phyloP scores from a whole-genome alignment of 176 grass and related monocot genomes.

The Elymus sibiricus region DNA sequence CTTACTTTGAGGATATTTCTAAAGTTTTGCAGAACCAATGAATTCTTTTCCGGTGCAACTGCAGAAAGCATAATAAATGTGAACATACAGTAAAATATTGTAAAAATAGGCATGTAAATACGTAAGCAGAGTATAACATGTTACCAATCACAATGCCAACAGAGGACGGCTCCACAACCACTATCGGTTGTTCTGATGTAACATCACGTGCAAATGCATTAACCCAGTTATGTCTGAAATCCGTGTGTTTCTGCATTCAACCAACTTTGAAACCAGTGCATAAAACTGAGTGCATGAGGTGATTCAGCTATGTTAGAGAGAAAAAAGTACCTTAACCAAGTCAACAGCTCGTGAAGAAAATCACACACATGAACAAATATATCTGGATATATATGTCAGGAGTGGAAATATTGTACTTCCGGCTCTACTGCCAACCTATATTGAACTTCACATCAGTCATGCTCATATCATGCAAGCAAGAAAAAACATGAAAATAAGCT shows the following conservation, averaged over 20 bases:
- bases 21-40: conserved; percentile 60
- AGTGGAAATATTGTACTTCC: conserved; percentile 87
- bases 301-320: background rate
- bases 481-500: conserved; percentile 7
- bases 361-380: conserved; percentile 86
- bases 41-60: conserved; percentile 83
- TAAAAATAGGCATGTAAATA: background rate
- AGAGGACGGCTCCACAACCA: conserved; percentile 55
- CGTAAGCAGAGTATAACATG: background rate
- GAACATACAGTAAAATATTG: background rate
- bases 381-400: conserved; percentile 57
- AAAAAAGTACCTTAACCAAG: conserved; percentile 73
- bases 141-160: conserved; percentile 92
- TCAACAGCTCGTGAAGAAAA: conserved; percentile 81
- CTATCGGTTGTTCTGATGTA: conserved; percentile 48
- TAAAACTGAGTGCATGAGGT: background rate
- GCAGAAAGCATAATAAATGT: conserved; percentile 72
- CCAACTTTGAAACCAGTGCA: background rate
- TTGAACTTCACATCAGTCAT: conserved; percentile 21
- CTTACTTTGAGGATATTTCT: conserved; percentile 76
- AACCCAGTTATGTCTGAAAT: conserved; percentile 51
- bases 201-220: conserved; percentile 95
- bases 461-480: conserved; percentile 4
- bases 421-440: conserved; percentile 82
- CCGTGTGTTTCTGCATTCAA: conserved; percentile 64